Evolutionary conservation across 805 yeast genomes (phyloP), one percentile per base, ranked within the genome.

Genomic region (Candida morakotiae): DNA sequence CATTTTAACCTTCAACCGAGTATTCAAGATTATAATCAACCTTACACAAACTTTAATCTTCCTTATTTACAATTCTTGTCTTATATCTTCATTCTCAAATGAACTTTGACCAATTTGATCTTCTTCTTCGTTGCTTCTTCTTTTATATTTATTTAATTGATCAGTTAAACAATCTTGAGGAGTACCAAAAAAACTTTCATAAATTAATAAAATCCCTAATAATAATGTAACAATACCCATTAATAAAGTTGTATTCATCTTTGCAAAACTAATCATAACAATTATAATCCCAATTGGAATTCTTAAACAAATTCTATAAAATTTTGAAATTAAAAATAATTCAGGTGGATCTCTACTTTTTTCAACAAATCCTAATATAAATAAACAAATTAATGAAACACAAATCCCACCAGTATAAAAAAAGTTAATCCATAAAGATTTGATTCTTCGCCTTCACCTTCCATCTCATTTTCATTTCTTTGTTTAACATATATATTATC

Each of bases 391-490:
- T 32, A 79, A 46, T 0, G 77, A 58, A 3, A 75, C 60, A 35
- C 71, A 64, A 1, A 79, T 43, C 2, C 82, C 82, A 2, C 77
- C 79, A 5, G 77, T 69, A 48, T 75, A 75, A 47, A 60, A 75
- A 75, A 64, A 16, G 74, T 50, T 10, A 75, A 56, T 2, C 74
- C 78, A 33, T 61, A 56, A 38, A 61, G 44, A 30, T 48, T 52
- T 3, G 55, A 47, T 35, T 60, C 69, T 23, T 53, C 62, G 14
- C 62, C 67, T 29, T 40, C 54, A 16, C 17, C 39, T 5, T 33
- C 31, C n/a, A 20, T 38, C 9, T 30, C 23, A 10, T n/a, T n/a
- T n/a, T n/a, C n/a, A n/a, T n/a, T n/a, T n/a, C n/a, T n/a, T 9
- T 13, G 24, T 16, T 31, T 23, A 4, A 18, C 34, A 26, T n/a